phyloP scores from a whole-genome alignment of 768 basidiomycete genomes.

The Leucogyrophana mollusca region DNA sequence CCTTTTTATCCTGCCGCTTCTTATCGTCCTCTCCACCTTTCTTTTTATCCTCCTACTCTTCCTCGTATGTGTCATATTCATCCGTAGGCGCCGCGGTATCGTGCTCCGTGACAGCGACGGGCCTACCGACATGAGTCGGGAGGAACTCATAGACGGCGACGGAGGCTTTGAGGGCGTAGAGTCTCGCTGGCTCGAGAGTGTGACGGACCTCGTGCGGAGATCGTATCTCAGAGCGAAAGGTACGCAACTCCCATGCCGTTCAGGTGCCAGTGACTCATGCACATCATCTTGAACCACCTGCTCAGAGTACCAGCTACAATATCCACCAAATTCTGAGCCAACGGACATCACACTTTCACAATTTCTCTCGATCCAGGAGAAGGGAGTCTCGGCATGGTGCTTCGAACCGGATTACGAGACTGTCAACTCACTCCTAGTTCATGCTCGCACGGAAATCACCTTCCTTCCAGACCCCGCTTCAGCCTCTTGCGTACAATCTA shows the following conservation, averaged over 20 bases:
- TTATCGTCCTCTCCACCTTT: conserved; percentile 91
- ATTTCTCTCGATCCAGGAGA: conserved; percentile 98
- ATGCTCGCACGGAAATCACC: conserved; percentile 94
- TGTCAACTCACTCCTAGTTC: conserved; percentile 88
- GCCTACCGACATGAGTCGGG: conserved; percentile 89
- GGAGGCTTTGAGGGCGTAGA: conserved; percentile 94
- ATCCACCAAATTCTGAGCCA: conserved; percentile 93
- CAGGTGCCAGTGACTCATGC: conserved; percentile 8
- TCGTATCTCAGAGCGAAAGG: conserved; percentile 88
- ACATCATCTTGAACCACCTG: neutral
- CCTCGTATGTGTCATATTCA: conserved; percentile 83
- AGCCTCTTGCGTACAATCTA: conserved; percentile 93
- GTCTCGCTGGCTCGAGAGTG: conserved; percentile 88
- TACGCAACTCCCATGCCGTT: conserved; percentile 32
- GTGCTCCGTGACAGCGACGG: conserved; percentile 83
- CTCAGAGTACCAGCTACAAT: conserved; percentile 79
- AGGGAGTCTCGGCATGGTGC: conserved; percentile 98
- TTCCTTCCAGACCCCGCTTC: conserved; percentile 97
- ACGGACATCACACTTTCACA: conserved; percentile 99
- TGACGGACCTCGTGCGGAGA: conserved; percentile 60
- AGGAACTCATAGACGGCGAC: conserved; percentile 87
- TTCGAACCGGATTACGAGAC: conserved; percentile 99
- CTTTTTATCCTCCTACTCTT: conserved; percentile 91
- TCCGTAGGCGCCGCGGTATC: conserved; percentile 77
- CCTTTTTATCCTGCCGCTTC: conserved; percentile 86